Percentiles rank a stretch among this genome's conserved stretches.
Conservation (phyloP, 1,284 basidiomycete genomes). For the Rhodotorula sp. region DNA sequence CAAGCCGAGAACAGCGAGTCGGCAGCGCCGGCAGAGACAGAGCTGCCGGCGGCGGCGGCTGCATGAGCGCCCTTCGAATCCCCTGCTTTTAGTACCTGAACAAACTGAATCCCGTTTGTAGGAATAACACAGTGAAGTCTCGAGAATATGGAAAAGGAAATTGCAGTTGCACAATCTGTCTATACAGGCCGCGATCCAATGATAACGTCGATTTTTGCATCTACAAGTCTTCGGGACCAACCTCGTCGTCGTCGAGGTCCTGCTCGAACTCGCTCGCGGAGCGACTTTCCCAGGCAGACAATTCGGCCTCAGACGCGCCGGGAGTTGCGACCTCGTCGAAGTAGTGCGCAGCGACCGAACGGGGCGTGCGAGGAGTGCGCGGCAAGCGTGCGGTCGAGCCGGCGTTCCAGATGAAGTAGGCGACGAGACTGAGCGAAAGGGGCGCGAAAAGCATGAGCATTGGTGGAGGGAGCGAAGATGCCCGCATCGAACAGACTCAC, state of each 20-base stretch:
- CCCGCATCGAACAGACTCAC: conserved; percentile 4
- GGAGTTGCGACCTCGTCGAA: conserved; percentile 63
- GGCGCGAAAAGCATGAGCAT: background rate
- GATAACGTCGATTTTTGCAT: background rate
- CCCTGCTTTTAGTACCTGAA: too few species aligned
- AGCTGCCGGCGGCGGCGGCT: too few species aligned
- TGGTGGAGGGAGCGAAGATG: too few species aligned
- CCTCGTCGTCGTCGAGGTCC: background rate
- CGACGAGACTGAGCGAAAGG: conserved; percentile 61
- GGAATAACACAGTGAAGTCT: too few species aligned
- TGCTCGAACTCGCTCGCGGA: conserved; percentile 6
- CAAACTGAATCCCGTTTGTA: too few species aligned
- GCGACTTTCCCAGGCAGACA: conserved; percentile 1
- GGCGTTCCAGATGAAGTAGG: conserved; percentile 68
- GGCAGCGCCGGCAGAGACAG: too few species aligned
- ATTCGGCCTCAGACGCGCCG: conserved; percentile 29
- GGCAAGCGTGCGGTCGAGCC: conserved; percentile 46
- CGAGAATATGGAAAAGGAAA: too few species aligned
- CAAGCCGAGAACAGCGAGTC: too few species aligned
- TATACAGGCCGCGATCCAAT: too few species aligned
- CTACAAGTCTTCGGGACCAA: background rate
- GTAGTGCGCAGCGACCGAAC: conserved; percentile 84
- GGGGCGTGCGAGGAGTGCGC: conserved; percentile 63
- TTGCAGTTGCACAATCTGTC: too few species aligned
- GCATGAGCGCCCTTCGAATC: too few species aligned